phyloP scores from a whole-genome alignment of 192 early-diverging fungal species.

The Gaertneriomyces semiglobifer region DNA sequence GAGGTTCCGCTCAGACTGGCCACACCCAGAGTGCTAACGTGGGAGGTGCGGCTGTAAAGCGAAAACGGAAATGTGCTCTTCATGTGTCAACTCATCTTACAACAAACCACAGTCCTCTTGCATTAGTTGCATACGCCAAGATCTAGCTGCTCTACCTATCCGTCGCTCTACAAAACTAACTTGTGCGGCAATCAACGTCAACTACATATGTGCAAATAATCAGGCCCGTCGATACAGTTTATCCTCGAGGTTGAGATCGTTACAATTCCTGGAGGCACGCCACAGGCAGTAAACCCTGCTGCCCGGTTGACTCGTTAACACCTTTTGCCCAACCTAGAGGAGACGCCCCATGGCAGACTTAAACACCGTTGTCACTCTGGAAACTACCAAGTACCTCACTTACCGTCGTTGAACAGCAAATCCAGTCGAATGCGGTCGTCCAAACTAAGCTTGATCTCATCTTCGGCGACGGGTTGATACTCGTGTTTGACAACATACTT shows the following conservation, averaged over 20 bases:
- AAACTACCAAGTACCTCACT: neutral
- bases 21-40: too few species aligned
- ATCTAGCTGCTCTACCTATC: too few species aligned
- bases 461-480: slow-evolving; percentile 31
- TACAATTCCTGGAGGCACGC: slow-evolving; percentile 28
- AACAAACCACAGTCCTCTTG: too few species aligned
- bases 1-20: too few species aligned
- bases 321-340: slow-evolving; percentile 30
- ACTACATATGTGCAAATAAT: too few species aligned
- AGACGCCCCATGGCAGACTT: neutral
- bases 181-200: too few species aligned
- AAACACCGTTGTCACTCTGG: neutral
- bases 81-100: too few species aligned
- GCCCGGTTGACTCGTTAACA: slow-evolving; percentile 34
- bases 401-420: slow-evolving; percentile 40
- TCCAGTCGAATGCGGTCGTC: slow-evolving; percentile 33
- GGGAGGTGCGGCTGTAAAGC: too few species aligned
- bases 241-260: neutral
- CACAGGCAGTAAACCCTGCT: slow-evolving; percentile 37
- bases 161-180: too few species aligned
- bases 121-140: too few species aligned
- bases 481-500: slow-evolving; percentile 31
- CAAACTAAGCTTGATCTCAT: slow-evolving; percentile 28
- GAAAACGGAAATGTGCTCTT: too few species aligned
- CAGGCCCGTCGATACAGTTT: too few species aligned